Percentiles rank a stretch among this genome's conserved stretches.
phyloP scores from a whole-genome alignment of 2,329 filamentous ascomycete species.

The Fusarium sp. region DNA sequence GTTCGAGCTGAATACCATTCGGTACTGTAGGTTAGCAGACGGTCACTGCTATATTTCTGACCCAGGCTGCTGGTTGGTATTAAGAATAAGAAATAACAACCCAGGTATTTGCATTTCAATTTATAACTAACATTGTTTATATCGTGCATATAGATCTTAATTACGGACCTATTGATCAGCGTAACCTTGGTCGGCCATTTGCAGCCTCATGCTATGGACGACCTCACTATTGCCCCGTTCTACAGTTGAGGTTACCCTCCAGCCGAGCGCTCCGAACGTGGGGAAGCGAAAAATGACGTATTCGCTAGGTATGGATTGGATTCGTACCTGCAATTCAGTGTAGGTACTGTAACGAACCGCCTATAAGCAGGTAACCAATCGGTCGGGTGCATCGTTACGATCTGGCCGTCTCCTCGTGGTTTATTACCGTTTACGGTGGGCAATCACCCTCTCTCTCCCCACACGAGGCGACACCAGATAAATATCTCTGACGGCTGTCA shows the following conservation, averaged over 20 bases:
- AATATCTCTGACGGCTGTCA: neutral
- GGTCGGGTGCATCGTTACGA: conserved; percentile 18
- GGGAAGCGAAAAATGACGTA: conserved; percentile 11
- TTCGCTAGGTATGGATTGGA: neutral
- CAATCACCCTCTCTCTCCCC: conserved; percentile 18
- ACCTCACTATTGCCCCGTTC: conserved; percentile 2
- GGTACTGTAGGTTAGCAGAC: neutral
- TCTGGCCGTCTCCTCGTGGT: conserved; percentile 28
- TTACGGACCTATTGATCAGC: neutral
- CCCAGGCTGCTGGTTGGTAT: neutral
- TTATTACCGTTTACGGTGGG: conserved; percentile 25
- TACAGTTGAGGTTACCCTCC: neutral
- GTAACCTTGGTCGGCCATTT: neutral
- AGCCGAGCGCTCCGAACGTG: conserved; percentile 11
- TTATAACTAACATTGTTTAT: neutral
- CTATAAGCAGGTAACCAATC: neutral
- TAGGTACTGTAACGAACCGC: neutral
- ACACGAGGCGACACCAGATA: conserved; percentile 3
- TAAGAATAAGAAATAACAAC: neutral
- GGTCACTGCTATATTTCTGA: neutral
- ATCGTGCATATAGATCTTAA: neutral
- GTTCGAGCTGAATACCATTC: neutral
- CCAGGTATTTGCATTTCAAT: neutral
- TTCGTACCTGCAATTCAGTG: neutral
- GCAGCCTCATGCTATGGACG: neutral